phyloP scores from a whole-genome alignment of 129 eudicot species.

The Logfia minima region DNA sequence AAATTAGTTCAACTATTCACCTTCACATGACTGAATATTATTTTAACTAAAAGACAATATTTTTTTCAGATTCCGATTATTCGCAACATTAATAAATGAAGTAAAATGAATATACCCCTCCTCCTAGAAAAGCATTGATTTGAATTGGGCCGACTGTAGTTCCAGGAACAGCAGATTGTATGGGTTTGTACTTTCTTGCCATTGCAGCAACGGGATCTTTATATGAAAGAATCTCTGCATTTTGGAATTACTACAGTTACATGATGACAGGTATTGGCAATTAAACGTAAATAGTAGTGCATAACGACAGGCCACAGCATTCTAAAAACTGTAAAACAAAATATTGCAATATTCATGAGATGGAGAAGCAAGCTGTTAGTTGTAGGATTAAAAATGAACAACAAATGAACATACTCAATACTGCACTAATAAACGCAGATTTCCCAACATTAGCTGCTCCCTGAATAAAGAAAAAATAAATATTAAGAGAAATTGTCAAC shows the following conservation, averaged over 20 bases:
- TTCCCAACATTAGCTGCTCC: conserved; percentile 99
- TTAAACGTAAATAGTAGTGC: conserved; percentile 4
- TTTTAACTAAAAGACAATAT: not conserved
- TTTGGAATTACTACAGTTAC: conserved; percentile 11
- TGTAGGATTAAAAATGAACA: not conserved
- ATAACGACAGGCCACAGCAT: not conserved
- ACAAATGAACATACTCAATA: conserved; percentile 64
- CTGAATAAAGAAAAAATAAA: conserved; percentile 37
- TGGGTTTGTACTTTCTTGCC: conserved; percentile 92
- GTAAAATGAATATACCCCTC: conserved; percentile 70
- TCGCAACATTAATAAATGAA: not conserved
- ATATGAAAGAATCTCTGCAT: conserved; percentile 69
- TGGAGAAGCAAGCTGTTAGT: not conserved
- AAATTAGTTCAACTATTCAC: not conserved
- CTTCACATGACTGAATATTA: conserved; percentile 3
- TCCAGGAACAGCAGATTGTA: conserved; percentile 99
- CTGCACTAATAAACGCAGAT: conserved; percentile 94
- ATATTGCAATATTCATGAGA: not conserved
- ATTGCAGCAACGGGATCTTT: conserved; percentile 95
- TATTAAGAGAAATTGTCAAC: conserved; percentile 20
- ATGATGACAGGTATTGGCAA: not conserved
- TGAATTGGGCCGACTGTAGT: conserved; percentile 96
- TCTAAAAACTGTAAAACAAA: not conserved
- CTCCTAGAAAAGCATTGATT: conserved; percentile 87
- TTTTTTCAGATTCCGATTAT: not conserved